Base-by-base conservation (phyloP, 192 early-diverging fungal species). In the Kickxella alabastrina region DNA sequence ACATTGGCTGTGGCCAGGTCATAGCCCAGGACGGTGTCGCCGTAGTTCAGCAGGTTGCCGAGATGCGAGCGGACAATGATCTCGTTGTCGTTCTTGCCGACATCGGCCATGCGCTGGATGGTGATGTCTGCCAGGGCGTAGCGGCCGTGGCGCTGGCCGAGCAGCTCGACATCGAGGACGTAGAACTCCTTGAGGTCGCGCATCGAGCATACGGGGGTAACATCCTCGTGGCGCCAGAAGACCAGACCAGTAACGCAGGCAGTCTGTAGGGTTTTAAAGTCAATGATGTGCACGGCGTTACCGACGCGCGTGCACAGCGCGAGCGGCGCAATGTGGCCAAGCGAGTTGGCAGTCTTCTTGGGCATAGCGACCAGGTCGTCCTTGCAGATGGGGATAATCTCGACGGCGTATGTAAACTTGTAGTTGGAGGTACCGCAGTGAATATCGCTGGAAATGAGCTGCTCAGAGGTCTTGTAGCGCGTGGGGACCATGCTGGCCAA, bases 401-500 rank as follows among this genome's bases (percentile, higher is more conserved):
- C 96, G 10, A 93, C 83, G 14, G 95, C 94, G 66, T 95, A 97
- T 26, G 92, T 88, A 68, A 93, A 99, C 71, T 95, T 95, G 85
- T 87, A 97, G 69, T 92, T 95, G 45, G 88, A 86, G 7, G 90
- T 92, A 42, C 87, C 83, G 23, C 65, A 85, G 62, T 95, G 96
- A 43, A 91, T 90, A 73, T 99, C 96, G 52, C 87, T 87, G 5
- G 96, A 99, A 49, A 99, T 93, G 27, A 99, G 73, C 69, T 94
- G 91, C 78, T 97, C 93, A 27, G 91, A 93, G 21, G 85, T 78
- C 78, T 97, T 97, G 54, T 85, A 81, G 56, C 90, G 83, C 37
- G 84, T 77, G 24, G 96, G 96, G 4, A 92, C 88, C 48, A 96
- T 85, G 41, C 89, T 81, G 40, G 77, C 72, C 49, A 99, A 66